Base-by-base conservation (phyloP, 371 early-diverging fungal species). In the Lichtheimia hyalospora region DNA sequence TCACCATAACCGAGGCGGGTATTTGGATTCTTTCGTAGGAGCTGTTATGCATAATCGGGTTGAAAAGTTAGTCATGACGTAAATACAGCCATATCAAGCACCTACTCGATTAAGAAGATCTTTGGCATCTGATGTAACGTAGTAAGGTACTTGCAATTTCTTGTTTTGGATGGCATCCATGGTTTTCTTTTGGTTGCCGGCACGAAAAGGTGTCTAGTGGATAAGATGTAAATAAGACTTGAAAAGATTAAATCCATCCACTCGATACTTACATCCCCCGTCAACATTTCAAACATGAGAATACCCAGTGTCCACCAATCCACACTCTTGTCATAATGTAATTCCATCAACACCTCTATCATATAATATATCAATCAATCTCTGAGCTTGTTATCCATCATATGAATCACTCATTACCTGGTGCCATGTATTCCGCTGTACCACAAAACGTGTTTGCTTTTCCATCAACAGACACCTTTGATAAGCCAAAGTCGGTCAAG, bases 231-330 rank as follows among this genome's bases (percentile, higher is more conserved):
- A 42, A 3, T 6, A 24, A 55, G 6, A 24, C 34, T 4, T 34
- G 34, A 8, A 34, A 34, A 34, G 34, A 52, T 41, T 21, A 40
- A 62, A 41, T 43, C 28, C 10, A 23, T 13, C 23, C 24, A 40
- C 23, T 39, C 49, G 5, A 40, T 48, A 58, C 71, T 67, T 69
- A 74, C 76, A 57, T 68, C 74, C 39, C 92, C 92, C 8, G 88
- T 87, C 62, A 93, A 63, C 91, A 96, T 91, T 65, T 95, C 95
- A 75, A 89, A 95, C 64, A 96, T 82, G 50, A 96, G 78, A 44
- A 96, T 90, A 21, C 96, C 98, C 25, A 95, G 81, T 3, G 93
- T 89, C 98, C 98, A 97, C 87, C 92, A 94, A 69, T 98, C 98
- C 10, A 93, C 94, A 34, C 81, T 74, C 52, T 90, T 89, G 54